Percentiles rank a stretch among this genome's conserved stretches.
phyloP scores from a whole-genome alignment of 306 rosid species.

The Herpetospermum pedunculosum region DNA sequence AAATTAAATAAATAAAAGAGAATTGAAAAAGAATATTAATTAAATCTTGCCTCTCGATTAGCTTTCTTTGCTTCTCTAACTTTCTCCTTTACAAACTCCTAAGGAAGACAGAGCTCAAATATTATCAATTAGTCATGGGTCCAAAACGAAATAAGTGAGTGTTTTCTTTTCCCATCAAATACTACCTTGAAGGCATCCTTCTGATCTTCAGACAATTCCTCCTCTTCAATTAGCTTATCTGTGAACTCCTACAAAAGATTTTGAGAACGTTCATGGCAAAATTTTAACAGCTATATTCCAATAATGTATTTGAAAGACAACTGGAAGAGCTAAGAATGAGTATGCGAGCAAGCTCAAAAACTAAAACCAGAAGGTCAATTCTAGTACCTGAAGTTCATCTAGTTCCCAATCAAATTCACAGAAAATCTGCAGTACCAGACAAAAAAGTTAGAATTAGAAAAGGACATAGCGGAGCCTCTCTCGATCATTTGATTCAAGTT shows the following conservation, averaged over 20 bases:
- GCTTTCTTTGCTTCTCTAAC: slow-evolving; percentile 68
- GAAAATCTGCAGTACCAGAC: slow-evolving; percentile 34
- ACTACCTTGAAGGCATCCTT: slow-evolving; percentile 69
- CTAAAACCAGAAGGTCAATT: neutral
- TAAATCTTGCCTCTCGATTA: slow-evolving; percentile 43
- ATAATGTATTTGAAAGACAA: neutral
- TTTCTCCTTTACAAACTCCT: slow-evolving; percentile 74
- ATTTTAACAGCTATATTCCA: neutral
- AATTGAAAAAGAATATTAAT: neutral
- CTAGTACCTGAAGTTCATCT: slow-evolving; percentile 58
- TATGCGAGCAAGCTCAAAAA: neutral
- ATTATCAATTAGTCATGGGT: neutral
- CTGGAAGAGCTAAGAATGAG: neutral
- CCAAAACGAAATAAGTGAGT: neutral
- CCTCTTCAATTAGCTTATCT: slow-evolving; percentile 52
- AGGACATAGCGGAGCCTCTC: neutral
- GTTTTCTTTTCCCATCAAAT: neutral
- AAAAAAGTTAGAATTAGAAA: neutral
- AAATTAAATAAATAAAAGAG: neutral
- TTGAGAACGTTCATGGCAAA: neutral
- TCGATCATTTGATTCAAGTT: neutral
- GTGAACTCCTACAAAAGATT: slow-evolving; percentile 51
- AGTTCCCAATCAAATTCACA: slow-evolving; percentile 85
- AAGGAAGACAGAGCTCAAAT: neutral
- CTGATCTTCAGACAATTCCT: slow-evolving; percentile 46